Base-by-base conservation (phyloP, 768 basidiomycete genomes). In the Tulasnella sp. region DNA sequence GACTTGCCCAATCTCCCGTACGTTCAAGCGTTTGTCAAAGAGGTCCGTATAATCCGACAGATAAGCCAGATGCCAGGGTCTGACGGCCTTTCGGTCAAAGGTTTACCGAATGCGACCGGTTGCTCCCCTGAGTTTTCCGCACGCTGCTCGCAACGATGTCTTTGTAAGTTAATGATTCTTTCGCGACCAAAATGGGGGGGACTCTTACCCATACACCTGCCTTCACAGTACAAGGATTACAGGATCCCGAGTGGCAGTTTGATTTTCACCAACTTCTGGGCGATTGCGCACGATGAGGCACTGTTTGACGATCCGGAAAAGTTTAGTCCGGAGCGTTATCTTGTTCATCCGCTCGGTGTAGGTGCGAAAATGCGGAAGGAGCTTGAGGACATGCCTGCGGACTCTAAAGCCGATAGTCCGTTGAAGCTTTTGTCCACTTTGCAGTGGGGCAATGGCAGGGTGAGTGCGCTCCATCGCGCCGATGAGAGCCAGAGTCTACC, bases 321-420 rank as follows among this genome's bases (percentile, higher is more conserved):
- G 35, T 80, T 80, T 65, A 65, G 63, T 27, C 80, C 80, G 5
- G 75, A 79, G 41, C 72, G 80, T 51, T 77, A 74, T 63, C 41
- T 66, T 21, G 35, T 27, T 29, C 42, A 36, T 27, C 35, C 52
- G n/a, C 52, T 23, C 35, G 52, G 52, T 6, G 23, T 54, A 2
- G 52, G 21, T 8, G 35, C 21, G 2, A 27, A 54, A 4, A 39
- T 37, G 4, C 35, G 27, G 4, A 39, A n/a, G 1, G 42, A 54
- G 21, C 23, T 54, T 8, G 27, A 27, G 17, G 52, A 54, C 23
- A 19, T 54, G 2, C 35, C 52, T 23, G 23, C 19, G 52, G 52
- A 3, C 46, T 25, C 7, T 32, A 32, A 11, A 48, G 29, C 27
- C 34, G 46, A n/a, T 32, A 25, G 6, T 25, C 27, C 19, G 11